Evolutionary conservation across 805 yeast genomes (phyloP).

Genomic region (Candida multigemmis): DNA sequence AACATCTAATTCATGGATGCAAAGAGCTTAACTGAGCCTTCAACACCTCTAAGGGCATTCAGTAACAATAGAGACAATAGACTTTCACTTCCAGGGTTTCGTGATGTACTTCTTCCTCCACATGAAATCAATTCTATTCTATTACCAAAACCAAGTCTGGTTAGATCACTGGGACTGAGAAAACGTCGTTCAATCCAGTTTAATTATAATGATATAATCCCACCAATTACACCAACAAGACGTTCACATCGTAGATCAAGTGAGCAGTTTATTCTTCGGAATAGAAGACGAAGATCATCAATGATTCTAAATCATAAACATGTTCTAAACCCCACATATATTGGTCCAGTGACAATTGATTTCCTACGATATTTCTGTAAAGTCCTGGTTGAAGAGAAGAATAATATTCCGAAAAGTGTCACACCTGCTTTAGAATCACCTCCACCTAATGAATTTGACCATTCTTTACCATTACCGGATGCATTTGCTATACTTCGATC

Average conservation of each 20-base stretch:
- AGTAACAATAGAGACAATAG: not conserved
- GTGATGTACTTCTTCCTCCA: conserved; percentile 2
- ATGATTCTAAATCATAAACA: conserved; percentile 14
- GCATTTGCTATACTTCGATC: conserved; percentile 1
- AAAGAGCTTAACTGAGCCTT: conserved; percentile 9
- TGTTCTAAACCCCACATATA: conserved; percentile 19
- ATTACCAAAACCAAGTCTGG: no score
- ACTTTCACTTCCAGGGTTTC: no score
- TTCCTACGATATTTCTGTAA: conserved; percentile 26
- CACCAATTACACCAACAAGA: conserved; percentile 6
- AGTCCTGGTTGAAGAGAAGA: conserved; percentile 10
- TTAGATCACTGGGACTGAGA: no score
- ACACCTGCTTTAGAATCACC: no score
- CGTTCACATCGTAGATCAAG: conserved; percentile 1
- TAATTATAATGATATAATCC: no score
- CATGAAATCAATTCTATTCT: no score
- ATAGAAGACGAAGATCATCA: conserved; percentile 16
- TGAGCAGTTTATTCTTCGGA: not conserved
- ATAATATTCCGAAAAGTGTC: no score
- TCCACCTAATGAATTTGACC: conserved; percentile 11
- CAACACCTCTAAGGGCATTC: conserved; percentile 8
- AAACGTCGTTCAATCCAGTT: no score
- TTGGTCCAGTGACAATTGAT: conserved; percentile 28
- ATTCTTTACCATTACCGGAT: conserved; percentile 22
- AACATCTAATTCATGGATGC: no score